Percentiles rank a stretch among this genome's conserved stretches.
These are phyloP conservation scores for Cercospora canescens DNA, from an alignment of 2,329 filamentous ascomycete genomes.

Conservation along the genomic window DNA sequence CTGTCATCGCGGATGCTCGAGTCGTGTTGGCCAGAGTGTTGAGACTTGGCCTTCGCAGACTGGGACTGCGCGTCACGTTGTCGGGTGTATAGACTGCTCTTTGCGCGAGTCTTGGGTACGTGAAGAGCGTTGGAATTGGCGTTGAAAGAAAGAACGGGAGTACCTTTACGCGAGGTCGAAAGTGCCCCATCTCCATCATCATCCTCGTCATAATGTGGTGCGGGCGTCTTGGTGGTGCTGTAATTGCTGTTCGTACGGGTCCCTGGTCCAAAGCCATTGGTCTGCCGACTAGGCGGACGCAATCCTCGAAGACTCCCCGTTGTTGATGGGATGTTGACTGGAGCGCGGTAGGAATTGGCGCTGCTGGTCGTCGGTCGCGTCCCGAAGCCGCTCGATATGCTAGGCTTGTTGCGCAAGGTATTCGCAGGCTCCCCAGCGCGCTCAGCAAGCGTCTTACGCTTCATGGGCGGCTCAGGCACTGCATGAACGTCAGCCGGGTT, in stretches of 20 bases:
- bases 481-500: slow-evolving; percentile 5
- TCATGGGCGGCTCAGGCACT: slow-evolving; percentile 51
- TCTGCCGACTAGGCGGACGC: slow-evolving; percentile 46
- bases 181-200: slow-evolving; percentile 36
- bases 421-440: slow-evolving; percentile 48
- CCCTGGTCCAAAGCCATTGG: slow-evolving; percentile 33
- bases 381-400: slow-evolving; percentile 22
- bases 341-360: slow-evolving; percentile 45
- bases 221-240: slow-evolving; percentile 8
- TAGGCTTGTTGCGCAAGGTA: slow-evolving; percentile 24
- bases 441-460: slow-evolving; percentile 54
- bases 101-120: slow-evolving; percentile 36
- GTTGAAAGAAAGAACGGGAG: slow-evolving; percentile 43
- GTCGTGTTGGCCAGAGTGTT: slow-evolving; percentile 31
- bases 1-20: slow-evolving; percentile 23
- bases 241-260: slow-evolving; percentile 14
- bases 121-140: slow-evolving; percentile 27
- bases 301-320: slow-evolving; percentile 38
- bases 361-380: slow-evolving; percentile 20
- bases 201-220: slow-evolving; percentile 32
- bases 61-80: slow-evolving; percentile 12
- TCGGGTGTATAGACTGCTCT: slow-evolving; percentile 28
- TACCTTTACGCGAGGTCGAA: slow-evolving; percentile 47
- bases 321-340: slow-evolving; percentile 38
- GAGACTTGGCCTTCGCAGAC: slow-evolving; percentile 29